phyloP scores from a whole-genome alignment of 1,284 basidiomycete genomes.

The Sporisorium sorghi region DNA sequence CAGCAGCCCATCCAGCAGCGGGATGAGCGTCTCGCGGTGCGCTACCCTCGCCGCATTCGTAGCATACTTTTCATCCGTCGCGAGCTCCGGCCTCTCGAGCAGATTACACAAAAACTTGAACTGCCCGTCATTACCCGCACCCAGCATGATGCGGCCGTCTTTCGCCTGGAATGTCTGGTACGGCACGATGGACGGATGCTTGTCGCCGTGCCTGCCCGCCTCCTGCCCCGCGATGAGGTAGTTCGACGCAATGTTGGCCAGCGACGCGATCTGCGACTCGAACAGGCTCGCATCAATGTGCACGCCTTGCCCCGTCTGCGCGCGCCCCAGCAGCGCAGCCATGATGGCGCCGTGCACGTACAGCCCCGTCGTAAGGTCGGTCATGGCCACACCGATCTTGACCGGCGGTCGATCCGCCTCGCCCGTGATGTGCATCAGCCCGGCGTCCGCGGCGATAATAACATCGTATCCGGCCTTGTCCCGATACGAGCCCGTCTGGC shows the following conservation, averaged over 20 bases:
- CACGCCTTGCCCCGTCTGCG: constrained; percentile 85
- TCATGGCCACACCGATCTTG: constrained; percentile 82
- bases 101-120: constrained; percentile 70
- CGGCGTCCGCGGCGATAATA: constrained; percentile 64
- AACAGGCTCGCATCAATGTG: constrained; percentile 87
- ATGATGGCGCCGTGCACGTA: constrained; percentile 93
- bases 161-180: constrained; percentile 58
- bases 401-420: constrained; percentile 87
- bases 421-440: constrained; percentile 75
- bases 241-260: constrained; percentile 93
- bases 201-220: constrained; percentile 87
- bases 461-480: constrained; percentile 74
- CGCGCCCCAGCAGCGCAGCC: constrained; percentile 84
- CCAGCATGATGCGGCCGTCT: constrained; percentile 72
- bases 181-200: constrained; percentile 74
- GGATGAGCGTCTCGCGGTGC: constrained; percentile 80
- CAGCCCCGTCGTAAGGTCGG: constrained; percentile 91
- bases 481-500: constrained; percentile 89
- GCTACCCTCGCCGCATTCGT: constrained; percentile 80
- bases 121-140: constrained; percentile 90
- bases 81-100: constrained; percentile 40
- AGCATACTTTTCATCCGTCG: constrained; percentile 27
- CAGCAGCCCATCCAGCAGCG: constrained; percentile 76
- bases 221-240: constrained; percentile 89
- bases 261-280: constrained; percentile 80